Evolutionary conservation across 495 filamentous ascomycete species (phyloP).

Genomic region (Aspergillus asperescens): DNA sequence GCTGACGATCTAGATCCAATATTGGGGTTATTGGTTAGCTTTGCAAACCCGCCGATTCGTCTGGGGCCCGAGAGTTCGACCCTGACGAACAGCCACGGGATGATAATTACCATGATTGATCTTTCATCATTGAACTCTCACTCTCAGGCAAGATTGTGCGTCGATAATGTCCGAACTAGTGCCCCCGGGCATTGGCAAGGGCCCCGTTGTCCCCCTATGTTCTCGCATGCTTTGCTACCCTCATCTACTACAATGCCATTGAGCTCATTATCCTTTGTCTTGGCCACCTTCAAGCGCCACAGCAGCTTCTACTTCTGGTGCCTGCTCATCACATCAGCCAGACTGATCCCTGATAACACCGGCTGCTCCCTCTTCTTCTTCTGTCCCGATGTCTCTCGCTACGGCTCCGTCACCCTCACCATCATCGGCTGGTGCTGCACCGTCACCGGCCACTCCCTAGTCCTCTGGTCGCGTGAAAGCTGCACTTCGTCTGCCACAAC

Average conservation of each 20-base stretch:
- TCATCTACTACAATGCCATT: constrained; percentile 46
- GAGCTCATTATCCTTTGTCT: constrained; percentile 44
- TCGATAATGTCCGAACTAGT: not conserved
- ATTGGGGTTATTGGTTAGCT: not conserved
- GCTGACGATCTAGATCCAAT: constrained; percentile 2
- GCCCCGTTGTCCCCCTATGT: constrained; percentile 16
- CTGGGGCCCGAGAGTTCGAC: not conserved
- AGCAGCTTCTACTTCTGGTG: constrained; percentile 49
- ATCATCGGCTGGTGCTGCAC: constrained; percentile 41
- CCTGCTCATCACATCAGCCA: constrained; percentile 36
- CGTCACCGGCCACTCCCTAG: constrained; percentile 46
- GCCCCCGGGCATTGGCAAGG: not conserved
- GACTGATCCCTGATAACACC: constrained; percentile 37
- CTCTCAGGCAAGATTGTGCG: not conserved
- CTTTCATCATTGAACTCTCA: too few relatives aligned
- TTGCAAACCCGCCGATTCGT: not conserved
- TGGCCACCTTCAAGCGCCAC: constrained; percentile 44
- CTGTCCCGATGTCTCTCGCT: constrained; percentile 23
- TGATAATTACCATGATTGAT: too few relatives aligned
- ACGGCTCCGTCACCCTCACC: constrained; percentile 35
- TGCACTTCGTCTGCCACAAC: constrained; percentile 42
- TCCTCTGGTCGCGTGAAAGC: constrained; percentile 47
- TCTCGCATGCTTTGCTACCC: constrained; percentile 31
- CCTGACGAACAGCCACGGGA: too few relatives aligned
- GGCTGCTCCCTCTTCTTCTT: constrained; percentile 46